These are phyloP conservation scores for Cunninghamia lanceolata DNA, from an alignment of 75 land plant species.

Conservation along the genomic window DNA sequence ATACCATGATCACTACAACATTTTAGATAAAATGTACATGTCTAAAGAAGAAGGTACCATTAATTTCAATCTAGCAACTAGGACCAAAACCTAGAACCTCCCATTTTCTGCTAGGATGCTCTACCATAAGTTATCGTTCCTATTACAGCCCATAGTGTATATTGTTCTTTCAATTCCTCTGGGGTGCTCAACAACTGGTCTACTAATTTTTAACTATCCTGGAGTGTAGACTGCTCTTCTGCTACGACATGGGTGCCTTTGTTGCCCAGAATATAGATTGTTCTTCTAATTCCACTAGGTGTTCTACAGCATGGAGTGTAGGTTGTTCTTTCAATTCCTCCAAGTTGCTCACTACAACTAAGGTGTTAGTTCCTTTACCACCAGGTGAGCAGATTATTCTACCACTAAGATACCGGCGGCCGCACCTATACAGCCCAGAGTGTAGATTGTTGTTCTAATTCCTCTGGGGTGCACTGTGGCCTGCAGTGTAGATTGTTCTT, in stretches of 20 bases:
- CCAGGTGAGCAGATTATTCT: neutral
- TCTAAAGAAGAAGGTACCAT: neutral
- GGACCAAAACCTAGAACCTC: neutral
- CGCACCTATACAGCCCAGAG: neutral
- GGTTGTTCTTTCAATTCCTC: neutral
- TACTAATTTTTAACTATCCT: no score
- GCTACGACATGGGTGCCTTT: neutral
- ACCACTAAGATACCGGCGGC: neutral
- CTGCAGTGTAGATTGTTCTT: neutral
- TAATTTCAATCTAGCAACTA: neutral
- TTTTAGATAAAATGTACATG: no score
- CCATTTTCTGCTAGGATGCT: neutral
- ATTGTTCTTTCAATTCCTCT: neutral
- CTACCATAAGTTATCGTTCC: neutral
- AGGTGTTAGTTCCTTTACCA: neutral
- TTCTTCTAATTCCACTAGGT: neutral
- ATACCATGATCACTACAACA: neutral
- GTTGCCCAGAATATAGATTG: neutral
- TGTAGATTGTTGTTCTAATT: neutral
- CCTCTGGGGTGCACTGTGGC: neutral
- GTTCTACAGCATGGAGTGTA: neutral
- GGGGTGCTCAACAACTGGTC: neutral
- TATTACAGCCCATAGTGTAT: neutral
- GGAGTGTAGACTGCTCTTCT: neutral
- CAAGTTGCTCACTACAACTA: neutral